These are phyloP conservation scores for Dipodascopsis uninucleata DNA, from an alignment of 805 yeast genomes.

Conservation along the genomic window DNA sequence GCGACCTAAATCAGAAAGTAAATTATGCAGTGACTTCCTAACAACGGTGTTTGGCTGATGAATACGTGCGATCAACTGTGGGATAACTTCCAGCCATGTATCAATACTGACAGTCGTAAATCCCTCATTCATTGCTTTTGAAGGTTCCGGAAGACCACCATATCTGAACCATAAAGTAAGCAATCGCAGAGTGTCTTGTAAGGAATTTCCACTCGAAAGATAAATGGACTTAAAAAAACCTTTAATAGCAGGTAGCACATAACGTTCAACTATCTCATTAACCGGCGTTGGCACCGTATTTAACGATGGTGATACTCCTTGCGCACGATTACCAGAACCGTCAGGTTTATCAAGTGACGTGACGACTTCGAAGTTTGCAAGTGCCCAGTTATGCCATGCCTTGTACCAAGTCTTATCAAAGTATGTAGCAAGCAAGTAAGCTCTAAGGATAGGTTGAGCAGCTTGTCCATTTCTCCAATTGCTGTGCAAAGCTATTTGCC, in stretches of 20 bases:
- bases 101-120: constrained; percentile 84
- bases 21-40: constrained; percentile 69
- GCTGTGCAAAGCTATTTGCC: constrained; percentile 81
- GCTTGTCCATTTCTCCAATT: constrained; percentile 69
- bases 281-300: too few relatives aligned
- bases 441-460: constrained; percentile 82
- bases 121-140: constrained; percentile 86
- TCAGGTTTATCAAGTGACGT: constrained; percentile 47
- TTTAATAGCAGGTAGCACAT: constrained; percentile 91
- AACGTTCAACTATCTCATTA: constrained; percentile 62
- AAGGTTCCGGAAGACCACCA: constrained; percentile 90
- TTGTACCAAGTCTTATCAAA: constrained; percentile 93
- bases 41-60: constrained; percentile 91
- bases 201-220: constrained; percentile 75
- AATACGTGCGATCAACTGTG: constrained; percentile 92
- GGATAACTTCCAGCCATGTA: constrained; percentile 92
- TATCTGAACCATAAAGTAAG: constrained; percentile 93
- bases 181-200: constrained; percentile 87
- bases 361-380: constrained; percentile 94
- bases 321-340: constrained; percentile 20
- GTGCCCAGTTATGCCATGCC: constrained; percentile 99
- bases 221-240: constrained; percentile 96
- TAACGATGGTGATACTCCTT: constrained; percentile 32
- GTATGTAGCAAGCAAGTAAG: constrained; percentile 89
- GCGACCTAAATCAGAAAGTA: constrained; percentile 82